Conservation (phyloP, 2,329 filamentous ascomycete genomes). For the Cladophialophora bantiana region DNA sequence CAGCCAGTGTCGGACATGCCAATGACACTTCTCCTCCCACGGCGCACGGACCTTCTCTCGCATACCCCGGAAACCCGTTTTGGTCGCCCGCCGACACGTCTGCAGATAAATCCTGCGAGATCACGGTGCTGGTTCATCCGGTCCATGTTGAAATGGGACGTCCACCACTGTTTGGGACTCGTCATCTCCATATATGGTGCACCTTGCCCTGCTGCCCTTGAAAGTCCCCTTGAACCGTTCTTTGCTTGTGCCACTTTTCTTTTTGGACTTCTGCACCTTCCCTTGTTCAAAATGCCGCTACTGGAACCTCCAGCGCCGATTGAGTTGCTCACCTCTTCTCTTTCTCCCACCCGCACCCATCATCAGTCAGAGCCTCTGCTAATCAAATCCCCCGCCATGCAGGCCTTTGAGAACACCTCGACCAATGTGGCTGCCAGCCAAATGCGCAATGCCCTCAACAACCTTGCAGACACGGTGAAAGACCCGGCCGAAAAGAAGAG, state of each 20-base stretch:
- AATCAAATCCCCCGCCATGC: slow-evolving; percentile 39
- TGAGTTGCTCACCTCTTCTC: slow-evolving; percentile 15
- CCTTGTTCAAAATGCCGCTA: slow-evolving; percentile 30
- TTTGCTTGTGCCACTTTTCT: slow-evolving; percentile 13
- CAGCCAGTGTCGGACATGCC: slow-evolving; percentile 15
- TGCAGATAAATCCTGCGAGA: slow-evolving; percentile 13
- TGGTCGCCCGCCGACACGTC: neutral
- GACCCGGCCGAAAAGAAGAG: slow-evolving; percentile 77
- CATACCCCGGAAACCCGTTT: slow-evolving; percentile 2
- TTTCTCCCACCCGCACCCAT: neutral
- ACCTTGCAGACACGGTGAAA: slow-evolving; percentile 85
- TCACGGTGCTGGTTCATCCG: neutral
- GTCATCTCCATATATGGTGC: slow-evolving; percentile 10
- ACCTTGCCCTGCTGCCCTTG: slow-evolving; percentile 4
- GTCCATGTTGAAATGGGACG: slow-evolving; percentile 13
- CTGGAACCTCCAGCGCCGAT: slow-evolving; percentile 24
- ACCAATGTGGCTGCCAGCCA: slow-evolving; percentile 97
- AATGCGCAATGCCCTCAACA: slow-evolving; percentile 97
- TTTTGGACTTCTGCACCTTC: slow-evolving; percentile 18
- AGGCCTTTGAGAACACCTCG: slow-evolving; percentile 99
- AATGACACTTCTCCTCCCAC: slow-evolving; percentile 12
- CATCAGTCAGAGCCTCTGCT: slow-evolving; percentile 18
- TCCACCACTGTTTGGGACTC: slow-evolving; percentile 20
- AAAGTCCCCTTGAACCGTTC: slow-evolving; percentile 1
- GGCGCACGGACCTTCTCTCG: slow-evolving; percentile 23